phyloP scores from a whole-genome alignment of 345 rosid species.

The Citrus sp. region DNA sequence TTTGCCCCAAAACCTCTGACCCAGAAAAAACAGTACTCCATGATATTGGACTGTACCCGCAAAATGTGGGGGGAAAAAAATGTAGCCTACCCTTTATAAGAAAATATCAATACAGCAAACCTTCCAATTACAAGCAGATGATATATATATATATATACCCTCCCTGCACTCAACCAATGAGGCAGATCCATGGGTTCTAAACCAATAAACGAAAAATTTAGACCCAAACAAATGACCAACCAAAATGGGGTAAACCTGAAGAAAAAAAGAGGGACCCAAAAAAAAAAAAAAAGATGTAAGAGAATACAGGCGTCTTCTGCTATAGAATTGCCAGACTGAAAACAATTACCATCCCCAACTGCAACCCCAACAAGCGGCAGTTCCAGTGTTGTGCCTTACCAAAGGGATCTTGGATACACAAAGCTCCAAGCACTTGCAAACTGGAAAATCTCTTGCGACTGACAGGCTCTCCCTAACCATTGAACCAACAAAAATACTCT shows the following conservation, averaged over 20 bases:
- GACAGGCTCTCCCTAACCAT: conserved; percentile 7
- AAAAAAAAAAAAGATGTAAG: neutral
- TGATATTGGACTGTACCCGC: neutral
- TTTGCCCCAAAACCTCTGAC: conserved; percentile 11
- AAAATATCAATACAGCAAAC: conserved; percentile 9
- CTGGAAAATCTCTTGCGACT: conserved; percentile 4
- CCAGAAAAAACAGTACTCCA: neutral
- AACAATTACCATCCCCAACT: neutral
- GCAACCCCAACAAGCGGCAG: conserved; percentile 1
- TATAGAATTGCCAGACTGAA: conserved; percentile 15
- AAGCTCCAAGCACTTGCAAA: neutral
- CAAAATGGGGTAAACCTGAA: neutral
- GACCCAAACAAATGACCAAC: neutral
- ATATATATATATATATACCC: neutral
- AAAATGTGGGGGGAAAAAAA: neutral
- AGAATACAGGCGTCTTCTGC: conserved; percentile 19
- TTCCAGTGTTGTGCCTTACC: neutral
- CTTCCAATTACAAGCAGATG: neutral
- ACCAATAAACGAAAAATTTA: neutral
- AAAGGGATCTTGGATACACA: conserved; percentile 1
- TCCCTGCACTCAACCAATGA: conserved; percentile 3
- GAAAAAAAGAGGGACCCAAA: neutral
- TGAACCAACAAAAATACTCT: conserved; percentile 28
- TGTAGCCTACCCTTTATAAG: conserved; percentile 3
- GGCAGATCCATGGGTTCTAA: conserved; percentile 6